Evolutionary conservation across 768 basidiomycete species (phyloP), one percentile per base, ranked within the genome.

Genomic region (Multifurca ochricompacta): DNA sequence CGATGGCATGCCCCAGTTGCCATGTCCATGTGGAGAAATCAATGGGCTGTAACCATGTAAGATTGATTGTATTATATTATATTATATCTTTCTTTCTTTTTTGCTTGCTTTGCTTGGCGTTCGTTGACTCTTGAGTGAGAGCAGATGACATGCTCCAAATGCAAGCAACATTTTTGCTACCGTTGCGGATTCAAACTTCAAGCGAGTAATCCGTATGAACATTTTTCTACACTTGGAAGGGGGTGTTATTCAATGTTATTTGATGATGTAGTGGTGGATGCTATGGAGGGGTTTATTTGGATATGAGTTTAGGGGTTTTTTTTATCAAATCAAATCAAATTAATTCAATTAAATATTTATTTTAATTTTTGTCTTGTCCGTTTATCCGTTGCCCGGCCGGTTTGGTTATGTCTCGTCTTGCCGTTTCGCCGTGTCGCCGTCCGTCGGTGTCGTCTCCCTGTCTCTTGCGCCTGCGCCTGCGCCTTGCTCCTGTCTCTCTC

Each of bases 1-100:
- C 91, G 10, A 84, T 76, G 68, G 71, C 73, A 18, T 89, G 87
- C 65, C 87, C 91, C 4, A 81, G 81, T 5, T 94, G 92, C 69
- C 62, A 67, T 16, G 76, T 87, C 13, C 73, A 78, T 55, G 84
- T 92, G 10, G 85, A 89, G 69, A 89, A 90, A 69, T 78, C 74
- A 16, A 61, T 76, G 55, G 91, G 91, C 2, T 94, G 92, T 70
- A 94, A 94, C 68, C 92, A 95, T 70, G 91, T 91, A 59, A 56
- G 69, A 63, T 4, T 39, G 35, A 32, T 31, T 19, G 40, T 31
- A 23, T 34, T 34, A 41, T 18, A 31, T 25, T n/a, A n/a, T n/a
- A n/a, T n/a, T n/a, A n/a, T n/a, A n/a, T n/a, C n/a, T n/a, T n/a
- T n/a, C n/a, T n/a, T n/a, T n/a, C n/a, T n/a, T n/a, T n/a, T n/a